These are phyloP conservation scores for Neoarthrinium moseri DNA, from an alignment of 2,329 filamentous ascomycete genomes.

Conservation along the genomic window DNA sequence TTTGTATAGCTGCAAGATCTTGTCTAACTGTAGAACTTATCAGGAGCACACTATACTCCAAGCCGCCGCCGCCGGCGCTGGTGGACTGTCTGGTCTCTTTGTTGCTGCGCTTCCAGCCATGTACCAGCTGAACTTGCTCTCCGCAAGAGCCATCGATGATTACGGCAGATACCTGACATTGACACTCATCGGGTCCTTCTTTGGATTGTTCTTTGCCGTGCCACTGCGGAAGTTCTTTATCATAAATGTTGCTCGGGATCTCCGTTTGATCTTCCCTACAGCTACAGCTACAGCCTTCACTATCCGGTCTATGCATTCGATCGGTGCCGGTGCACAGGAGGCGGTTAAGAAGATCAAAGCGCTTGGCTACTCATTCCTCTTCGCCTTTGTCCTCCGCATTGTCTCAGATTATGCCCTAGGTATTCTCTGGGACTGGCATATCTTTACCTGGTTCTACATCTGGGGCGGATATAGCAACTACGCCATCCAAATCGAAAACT, in stretches of 20 bases:
- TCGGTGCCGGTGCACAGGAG: constrained; percentile 47
- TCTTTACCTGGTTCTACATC: constrained; percentile 40
- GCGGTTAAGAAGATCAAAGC: constrained; percentile 58
- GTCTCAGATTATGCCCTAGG: constrained; percentile 58
- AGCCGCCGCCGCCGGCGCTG: constrained; percentile 57
- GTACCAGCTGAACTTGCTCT: constrained; percentile 53
- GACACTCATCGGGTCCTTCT: constrained; percentile 57
- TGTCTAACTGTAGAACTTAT: neutral
- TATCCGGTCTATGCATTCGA: constrained; percentile 62
- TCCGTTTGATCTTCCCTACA: constrained; percentile 59
- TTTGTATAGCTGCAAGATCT: too few species aligned
- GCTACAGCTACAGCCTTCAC: constrained; percentile 60
- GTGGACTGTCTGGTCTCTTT: constrained; percentile 56
- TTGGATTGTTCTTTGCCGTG: constrained; percentile 58
- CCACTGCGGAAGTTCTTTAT: constrained; percentile 64
- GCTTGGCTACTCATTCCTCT: constrained; percentile 47
- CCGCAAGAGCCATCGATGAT: constrained; percentile 40
- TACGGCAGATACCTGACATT: constrained; percentile 54
- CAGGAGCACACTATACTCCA: constrained; percentile 61
- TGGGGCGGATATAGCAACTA: constrained; percentile 42
- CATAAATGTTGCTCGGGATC: constrained; percentile 58
- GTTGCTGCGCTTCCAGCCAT: constrained; percentile 59
- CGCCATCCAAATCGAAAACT: constrained; percentile 46
- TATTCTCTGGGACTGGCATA: constrained; percentile 48
- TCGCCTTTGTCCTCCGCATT: constrained; percentile 51